Conservation (phyloP, 2,329 filamentous ascomycete genomes). For the Penicillium sp. region DNA sequence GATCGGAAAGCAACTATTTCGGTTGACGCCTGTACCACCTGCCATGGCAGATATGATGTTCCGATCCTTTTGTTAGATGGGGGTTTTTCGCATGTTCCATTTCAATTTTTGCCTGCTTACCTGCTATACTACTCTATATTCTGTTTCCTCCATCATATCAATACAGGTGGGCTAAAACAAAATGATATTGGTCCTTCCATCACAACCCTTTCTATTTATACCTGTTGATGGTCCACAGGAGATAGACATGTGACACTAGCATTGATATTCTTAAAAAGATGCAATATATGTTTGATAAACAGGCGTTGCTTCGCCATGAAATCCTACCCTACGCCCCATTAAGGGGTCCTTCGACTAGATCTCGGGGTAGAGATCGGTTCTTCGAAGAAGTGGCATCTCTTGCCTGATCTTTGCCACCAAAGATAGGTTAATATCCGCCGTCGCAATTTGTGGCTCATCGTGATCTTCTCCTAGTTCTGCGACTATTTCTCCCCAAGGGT, state of each 20-base stretch:
- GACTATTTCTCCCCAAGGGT: constrained; percentile 80
- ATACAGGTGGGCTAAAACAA: constrained; percentile 19
- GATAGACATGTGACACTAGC: background rate
- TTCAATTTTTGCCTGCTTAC: constrained; percentile 23
- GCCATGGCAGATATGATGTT: constrained; percentile 31
- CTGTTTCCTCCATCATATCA: constrained; percentile 19
- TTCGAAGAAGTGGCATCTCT: constrained; percentile 59
- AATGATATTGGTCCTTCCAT: constrained; percentile 12
- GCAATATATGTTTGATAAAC: background rate
- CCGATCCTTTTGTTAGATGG: constrained; percentile 36
- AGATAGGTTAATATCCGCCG: constrained; percentile 57
- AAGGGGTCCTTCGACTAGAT: constrained; percentile 27
- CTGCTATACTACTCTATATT: constrained; percentile 24
- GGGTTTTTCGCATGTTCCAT: constrained; percentile 31
- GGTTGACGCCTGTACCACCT: constrained; percentile 32
- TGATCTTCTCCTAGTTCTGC: constrained; percentile 58
- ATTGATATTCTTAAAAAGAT: background rate
- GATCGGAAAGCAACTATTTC: constrained; percentile 32
- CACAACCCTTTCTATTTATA: background rate
- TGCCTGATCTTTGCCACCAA: constrained; percentile 53
- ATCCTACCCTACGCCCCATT: background rate
- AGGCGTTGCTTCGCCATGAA: background rate
- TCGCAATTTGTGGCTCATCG: constrained; percentile 48
- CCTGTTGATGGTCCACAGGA: background rate
- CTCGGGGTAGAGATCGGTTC: constrained; percentile 53